Conservation (phyloP, 2,329 filamentous ascomycete species). For the Cladophialophora immunda region DNA sequence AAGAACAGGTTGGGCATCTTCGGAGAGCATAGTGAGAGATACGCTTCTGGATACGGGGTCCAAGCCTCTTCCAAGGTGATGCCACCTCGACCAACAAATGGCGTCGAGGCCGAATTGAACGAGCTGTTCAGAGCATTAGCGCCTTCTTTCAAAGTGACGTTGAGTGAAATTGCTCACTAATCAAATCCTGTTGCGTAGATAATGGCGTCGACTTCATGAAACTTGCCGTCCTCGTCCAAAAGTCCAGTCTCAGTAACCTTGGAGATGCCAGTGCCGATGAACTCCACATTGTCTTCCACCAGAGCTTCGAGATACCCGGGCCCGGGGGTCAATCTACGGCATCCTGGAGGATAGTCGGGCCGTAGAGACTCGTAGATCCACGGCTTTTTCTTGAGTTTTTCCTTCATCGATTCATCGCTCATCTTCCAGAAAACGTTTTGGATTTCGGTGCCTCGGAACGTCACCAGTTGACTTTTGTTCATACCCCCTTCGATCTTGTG, state of each 20-base stretch:
- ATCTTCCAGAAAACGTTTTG: constrained; percentile 26
- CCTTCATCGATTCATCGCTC: constrained; percentile 25
- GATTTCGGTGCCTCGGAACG: constrained; percentile 26
- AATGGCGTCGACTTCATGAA: constrained; percentile 68
- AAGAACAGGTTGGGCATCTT: constrained; percentile 53
- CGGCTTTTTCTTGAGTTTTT: constrained; percentile 30
- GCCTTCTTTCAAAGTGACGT: too few species aligned
- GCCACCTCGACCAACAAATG: constrained; percentile 44
- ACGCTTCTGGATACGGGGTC: constrained; percentile 49
- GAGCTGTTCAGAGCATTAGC: too few species aligned
- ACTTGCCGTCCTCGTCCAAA: constrained; percentile 64
- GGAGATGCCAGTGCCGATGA: constrained; percentile 65
- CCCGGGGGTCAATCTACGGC: constrained; percentile 70
- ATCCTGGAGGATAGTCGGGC: constrained; percentile 71
- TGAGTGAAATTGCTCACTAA: too few species aligned
- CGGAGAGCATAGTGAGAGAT: constrained; percentile 56
- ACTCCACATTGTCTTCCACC: constrained; percentile 67
- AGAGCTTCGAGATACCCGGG: constrained; percentile 74
- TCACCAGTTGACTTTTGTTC: constrained; percentile 35
- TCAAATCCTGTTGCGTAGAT: constrained; percentile 71
- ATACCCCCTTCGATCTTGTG: constrained; percentile 44
- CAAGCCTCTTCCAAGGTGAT: constrained; percentile 27
- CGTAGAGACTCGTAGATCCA: constrained; percentile 51
- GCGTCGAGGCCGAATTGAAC: constrained; percentile 10
- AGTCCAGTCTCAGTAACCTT: constrained; percentile 68